Evolutionary conservation across 345 rosid genomes (phyloP).

Genomic region (Rhizophora apiculata): DNA sequence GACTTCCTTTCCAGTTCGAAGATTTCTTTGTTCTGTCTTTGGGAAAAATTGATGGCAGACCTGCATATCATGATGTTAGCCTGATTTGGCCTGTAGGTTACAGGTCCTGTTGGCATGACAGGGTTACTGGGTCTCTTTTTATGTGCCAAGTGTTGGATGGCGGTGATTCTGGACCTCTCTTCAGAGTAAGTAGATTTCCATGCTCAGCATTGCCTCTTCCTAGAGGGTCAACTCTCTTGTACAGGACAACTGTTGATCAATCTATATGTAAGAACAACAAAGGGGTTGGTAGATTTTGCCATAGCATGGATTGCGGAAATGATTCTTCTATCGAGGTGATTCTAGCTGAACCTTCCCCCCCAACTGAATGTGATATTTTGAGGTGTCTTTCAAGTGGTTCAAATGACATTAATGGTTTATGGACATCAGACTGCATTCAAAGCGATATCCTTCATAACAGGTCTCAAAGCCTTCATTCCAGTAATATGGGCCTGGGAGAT

Average conservation of each 20-base stretch:
- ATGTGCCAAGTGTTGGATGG: constrained; percentile 81
- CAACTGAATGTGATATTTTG: constrained; percentile 55
- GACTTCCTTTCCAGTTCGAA: constrained; percentile 83
- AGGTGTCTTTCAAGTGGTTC: constrained; percentile 44
- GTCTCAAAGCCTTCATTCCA: constrained; percentile 21
- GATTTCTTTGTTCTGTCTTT: constrained; percentile 82
- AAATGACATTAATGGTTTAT: constrained; percentile 24
- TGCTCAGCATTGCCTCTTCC: constrained; percentile 66
- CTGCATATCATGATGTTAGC: constrained; percentile 65
- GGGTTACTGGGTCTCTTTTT: constrained; percentile 85
- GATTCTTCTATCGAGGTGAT: constrained; percentile 50
- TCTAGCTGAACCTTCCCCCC: constrained; percentile 65
- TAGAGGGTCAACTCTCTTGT: constrained; percentile 54
- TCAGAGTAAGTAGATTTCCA: constrained; percentile 73
- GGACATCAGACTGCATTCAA: constrained; percentile 26
- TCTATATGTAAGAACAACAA: constrained; percentile 30
- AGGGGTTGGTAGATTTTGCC: constrained; percentile 23
- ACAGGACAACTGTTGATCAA: constrained; percentile 33
- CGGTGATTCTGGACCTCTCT: constrained; percentile 81
- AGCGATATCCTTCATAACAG: constrained; percentile 28
- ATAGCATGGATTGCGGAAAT: constrained; percentile 41
- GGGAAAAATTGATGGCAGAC: constrained; percentile 74
- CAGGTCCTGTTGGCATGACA: constrained; percentile 97
- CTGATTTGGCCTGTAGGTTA: constrained; percentile 78
- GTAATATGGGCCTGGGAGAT: constrained; percentile 32